Evolutionary conservation across 306 rosid genomes (phyloP).

Genomic region (Lupinus albus): DNA sequence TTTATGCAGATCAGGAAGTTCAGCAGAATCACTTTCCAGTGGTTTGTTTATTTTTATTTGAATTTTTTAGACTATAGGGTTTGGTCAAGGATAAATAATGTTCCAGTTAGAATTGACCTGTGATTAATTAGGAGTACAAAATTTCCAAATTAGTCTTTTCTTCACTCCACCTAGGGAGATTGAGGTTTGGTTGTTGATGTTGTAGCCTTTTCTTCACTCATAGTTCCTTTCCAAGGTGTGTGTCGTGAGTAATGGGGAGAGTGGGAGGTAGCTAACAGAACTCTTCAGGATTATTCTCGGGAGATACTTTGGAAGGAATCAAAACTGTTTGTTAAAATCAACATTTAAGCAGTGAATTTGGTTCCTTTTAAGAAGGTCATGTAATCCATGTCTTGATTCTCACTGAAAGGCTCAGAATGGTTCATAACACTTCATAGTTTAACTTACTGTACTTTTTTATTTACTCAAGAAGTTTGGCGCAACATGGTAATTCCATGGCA

Average conservation of each 20-base stretch:
- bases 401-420: conserved; percentile 10
- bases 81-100: conserved; percentile 34
- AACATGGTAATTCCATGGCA: conserved; percentile 16
- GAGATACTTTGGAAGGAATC: conserved; percentile 23
- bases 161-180: too few species aligned
- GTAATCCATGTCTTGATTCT: conserved; percentile 24
- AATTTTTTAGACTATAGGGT: conserved; percentile 16
- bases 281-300: conserved; percentile 20
- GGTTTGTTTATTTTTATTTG: conserved; percentile 49
- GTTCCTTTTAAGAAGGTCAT: conserved; percentile 25
- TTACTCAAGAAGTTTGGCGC: conserved; percentile 10
- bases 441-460: conserved; percentile 10
- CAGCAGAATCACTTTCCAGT: conserved; percentile 47
- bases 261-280: conserved; percentile 26
- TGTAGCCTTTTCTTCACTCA: conserved; percentile 23
- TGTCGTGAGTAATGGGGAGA: conserved; percentile 21
- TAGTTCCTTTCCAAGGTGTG: conserved; percentile 26
- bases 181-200: too few species aligned
- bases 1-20: conserved; percentile 56
- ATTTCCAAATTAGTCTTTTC: conserved; percentile 11
- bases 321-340: conserved; percentile 24
- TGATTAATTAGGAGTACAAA: neutral
- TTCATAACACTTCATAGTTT: conserved; percentile 28
- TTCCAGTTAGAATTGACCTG: conserved; percentile 30
- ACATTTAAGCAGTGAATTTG: conserved; percentile 13